These are phyloP conservation scores for Tylopilus sp. DNA, from an alignment of 768 basidiomycete genomes.

Conservation along the genomic window DNA sequence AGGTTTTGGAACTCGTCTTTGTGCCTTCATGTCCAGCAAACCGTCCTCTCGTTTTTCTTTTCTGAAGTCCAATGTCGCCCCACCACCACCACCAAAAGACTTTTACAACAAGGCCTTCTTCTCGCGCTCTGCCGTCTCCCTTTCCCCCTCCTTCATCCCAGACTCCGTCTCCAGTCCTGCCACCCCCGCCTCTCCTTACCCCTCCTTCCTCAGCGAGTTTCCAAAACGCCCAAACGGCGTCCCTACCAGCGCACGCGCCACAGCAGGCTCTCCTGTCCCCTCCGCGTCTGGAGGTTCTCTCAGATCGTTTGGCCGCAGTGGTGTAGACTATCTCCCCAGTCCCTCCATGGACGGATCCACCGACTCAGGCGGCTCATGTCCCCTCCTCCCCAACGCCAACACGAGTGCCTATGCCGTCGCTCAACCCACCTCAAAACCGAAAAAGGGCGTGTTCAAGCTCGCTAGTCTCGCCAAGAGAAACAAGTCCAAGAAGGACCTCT, in stretches of 20 bases:
- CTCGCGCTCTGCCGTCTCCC: slow-evolving; percentile 44
- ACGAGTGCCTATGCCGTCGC: slow-evolving; percentile 12
- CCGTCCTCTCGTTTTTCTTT: slow-evolving; percentile 41
- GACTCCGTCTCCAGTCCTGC: slow-evolving; percentile 14
- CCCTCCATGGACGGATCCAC: slow-evolving; percentile 25
- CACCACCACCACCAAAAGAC: slow-evolving; percentile 65
- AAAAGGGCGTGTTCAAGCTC: slow-evolving; percentile 36
- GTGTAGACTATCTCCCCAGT: slow-evolving; percentile 8
- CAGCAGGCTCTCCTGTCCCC: slow-evolving; percentile 14
- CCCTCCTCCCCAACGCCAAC: slow-evolving; percentile 12
- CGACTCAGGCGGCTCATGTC: slow-evolving; percentile 25
- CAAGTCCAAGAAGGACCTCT: slow-evolving; percentile 29
- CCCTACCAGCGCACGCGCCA: slow-evolving; percentile 4
- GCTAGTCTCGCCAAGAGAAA: slow-evolving; percentile 33
- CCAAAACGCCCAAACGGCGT: slow-evolving; percentile 1
- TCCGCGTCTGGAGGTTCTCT: slow-evolving; percentile 19
- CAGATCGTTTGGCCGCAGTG: slow-evolving; percentile 11
- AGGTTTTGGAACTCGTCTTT: slow-evolving; percentile 20
- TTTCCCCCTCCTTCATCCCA: slow-evolving; percentile 38
- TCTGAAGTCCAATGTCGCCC: slow-evolving; percentile 37
- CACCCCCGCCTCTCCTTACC: slow-evolving; percentile 21
- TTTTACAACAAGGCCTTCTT: slow-evolving; percentile 34
- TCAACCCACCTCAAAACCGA: slow-evolving; percentile 14
- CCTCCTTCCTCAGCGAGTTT: slow-evolving; percentile 5
- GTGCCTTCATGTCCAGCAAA: background rate